Conservation (phyloP, 1,139 yeast genomes). For the Sugiyamaella xylanicola region DNA sequence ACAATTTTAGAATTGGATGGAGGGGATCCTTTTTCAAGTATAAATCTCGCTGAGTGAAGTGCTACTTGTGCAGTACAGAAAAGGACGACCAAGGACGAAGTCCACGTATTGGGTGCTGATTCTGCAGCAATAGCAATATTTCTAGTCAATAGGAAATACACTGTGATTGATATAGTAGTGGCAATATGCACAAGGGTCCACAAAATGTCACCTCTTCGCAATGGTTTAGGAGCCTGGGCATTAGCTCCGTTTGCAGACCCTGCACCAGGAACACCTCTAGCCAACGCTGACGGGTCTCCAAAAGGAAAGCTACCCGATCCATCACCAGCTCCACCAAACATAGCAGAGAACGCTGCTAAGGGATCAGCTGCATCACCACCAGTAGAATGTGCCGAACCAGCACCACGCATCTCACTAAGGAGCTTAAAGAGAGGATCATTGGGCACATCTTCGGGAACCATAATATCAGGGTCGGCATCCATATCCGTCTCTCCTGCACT, state of each 20-base stretch:
- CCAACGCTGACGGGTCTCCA: constrained; percentile 2
- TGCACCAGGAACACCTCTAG: background rate
- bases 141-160: constrained; percentile 16
- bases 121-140: background rate
- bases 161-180: constrained; percentile 27
- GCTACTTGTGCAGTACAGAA: constrained; percentile 40
- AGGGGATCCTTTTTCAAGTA: constrained; percentile 39
- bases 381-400: constrained; percentile 19
- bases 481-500: constrained; percentile 1
- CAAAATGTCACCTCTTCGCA: constrained; percentile 12
- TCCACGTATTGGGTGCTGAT: background rate
- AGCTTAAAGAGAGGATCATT: constrained; percentile 34
- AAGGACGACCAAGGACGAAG: constrained; percentile 31
- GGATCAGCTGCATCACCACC: constrained; percentile 10
- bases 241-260: background rate
- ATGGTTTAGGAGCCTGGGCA: background rate
- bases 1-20: constrained; percentile 35
- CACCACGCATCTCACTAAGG: constrained; percentile 30
- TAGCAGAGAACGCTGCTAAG: constrained; percentile 20
- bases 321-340: constrained; percentile 20
- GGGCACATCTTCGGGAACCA: constrained; percentile 8
- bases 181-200: constrained; percentile 38
- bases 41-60: constrained; percentile 39
- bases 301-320: constrained; percentile 7
- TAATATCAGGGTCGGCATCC: constrained; percentile 9